phyloP scores from a whole-genome alignment of 306 rosid genomes.

The Lablab purpureus region DNA sequence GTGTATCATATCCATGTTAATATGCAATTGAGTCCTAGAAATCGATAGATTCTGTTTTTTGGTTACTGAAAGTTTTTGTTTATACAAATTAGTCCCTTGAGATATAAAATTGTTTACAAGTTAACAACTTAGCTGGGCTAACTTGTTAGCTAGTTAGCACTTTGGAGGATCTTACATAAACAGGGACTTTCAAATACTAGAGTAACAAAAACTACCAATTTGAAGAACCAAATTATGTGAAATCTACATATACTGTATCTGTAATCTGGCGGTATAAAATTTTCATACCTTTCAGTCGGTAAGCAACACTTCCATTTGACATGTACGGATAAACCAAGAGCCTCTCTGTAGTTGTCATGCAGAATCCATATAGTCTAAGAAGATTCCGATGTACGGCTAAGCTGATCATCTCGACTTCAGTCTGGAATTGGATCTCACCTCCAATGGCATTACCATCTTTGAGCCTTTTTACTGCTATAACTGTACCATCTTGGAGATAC shows the following conservation, averaged over 20 bases:
- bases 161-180: not conserved
- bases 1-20: not conserved
- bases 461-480: conserved; percentile 88
- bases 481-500: conserved; percentile 74
- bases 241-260: not conserved
- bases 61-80: not conserved
- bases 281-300: conserved; percentile 85
- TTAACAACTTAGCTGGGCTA: not conserved
- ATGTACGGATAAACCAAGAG: conserved; percentile 94
- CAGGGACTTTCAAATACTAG: not conserved
- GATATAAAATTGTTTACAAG: not conserved
- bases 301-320: conserved; percentile 97
- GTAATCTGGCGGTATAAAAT: not conserved
- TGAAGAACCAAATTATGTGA: not conserved
- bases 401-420: conserved; percentile 98
- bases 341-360: conserved; percentile 83
- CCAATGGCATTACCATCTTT: conserved; percentile 88
- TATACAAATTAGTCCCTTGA: not conserved
- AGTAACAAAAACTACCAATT: not conserved
- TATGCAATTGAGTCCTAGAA: not conserved
- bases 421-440: conserved; percentile 90
- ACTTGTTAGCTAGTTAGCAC: not conserved
- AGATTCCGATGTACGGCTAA: conserved; percentile 92
- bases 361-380: conserved; percentile 90
- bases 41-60: not conserved